Evolutionary conservation across 352 stramenopile species (phyloP).

Genomic region (Phytophthora hybrid): DNA sequence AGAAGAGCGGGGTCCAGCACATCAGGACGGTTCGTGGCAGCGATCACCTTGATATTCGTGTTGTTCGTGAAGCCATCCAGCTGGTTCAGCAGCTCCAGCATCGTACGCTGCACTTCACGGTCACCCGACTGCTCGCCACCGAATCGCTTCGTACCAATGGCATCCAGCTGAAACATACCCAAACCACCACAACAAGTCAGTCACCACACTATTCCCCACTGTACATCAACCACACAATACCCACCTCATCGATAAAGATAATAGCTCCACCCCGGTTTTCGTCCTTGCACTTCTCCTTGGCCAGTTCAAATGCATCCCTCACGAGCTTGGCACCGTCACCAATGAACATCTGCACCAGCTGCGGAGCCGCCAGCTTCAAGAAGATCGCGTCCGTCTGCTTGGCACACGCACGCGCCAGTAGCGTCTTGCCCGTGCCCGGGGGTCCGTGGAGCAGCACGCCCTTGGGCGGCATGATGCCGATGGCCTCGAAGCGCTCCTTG

Average conservation of each 20-base stretch:
- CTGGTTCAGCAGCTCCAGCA: constrained; percentile 99
- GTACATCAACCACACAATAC: neutral
- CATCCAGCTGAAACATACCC: too few relatives aligned
- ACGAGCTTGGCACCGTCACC: constrained; percentile 98
- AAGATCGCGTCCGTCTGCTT: constrained; percentile 99
- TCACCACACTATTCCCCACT: neutral
- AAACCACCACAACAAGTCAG: neutral
- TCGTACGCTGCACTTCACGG: constrained; percentile 98
- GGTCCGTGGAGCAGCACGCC: constrained; percentile 97
- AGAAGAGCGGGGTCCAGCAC: constrained; percentile 97
- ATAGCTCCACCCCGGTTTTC: constrained; percentile 94
- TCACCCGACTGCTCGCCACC: constrained; percentile 97
- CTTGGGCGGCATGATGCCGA: constrained; percentile 97
- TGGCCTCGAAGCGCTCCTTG: constrained; percentile 97
- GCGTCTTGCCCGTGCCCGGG: constrained; percentile 98
- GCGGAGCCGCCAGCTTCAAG: constrained; percentile 98
- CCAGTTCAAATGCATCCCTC: constrained; percentile 97
- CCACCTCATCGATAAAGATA: constrained; percentile 99
- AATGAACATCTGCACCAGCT: constrained; percentile 99
- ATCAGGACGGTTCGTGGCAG: constrained; percentile 97
- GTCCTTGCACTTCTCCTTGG: constrained; percentile 94
- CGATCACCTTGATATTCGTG: constrained; percentile 99
- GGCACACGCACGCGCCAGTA: constrained; percentile 97
- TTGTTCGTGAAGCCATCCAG: constrained; percentile 98
- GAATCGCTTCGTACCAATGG: constrained; percentile 98